phyloP scores from a whole-genome alignment of 1,284 basidiomycete genomes.

The Trichosporon asahii region DNA sequence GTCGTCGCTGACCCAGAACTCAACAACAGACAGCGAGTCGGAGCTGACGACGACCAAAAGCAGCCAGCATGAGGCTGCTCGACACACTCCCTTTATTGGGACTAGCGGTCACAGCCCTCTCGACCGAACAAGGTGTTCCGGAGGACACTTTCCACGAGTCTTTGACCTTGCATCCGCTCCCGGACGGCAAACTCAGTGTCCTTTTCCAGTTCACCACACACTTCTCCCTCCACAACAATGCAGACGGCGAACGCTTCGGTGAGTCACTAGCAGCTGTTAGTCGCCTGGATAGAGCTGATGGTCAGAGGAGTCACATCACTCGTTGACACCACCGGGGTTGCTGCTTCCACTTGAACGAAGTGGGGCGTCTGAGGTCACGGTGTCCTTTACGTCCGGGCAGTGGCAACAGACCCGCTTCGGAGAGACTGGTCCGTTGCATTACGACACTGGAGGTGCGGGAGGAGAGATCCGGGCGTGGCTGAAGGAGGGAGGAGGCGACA shows the following conservation, averaged over 20 bases:
- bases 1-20: not conserved
- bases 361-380: slow-evolving; percentile 77
- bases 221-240: slow-evolving; percentile 41
- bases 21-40: not conserved
- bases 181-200: slow-evolving; percentile 78
- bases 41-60: not conserved
- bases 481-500: slow-evolving; percentile 42
- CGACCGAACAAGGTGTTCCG: not conserved
- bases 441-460: slow-evolving; percentile 71
- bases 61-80: slow-evolving; percentile 14
- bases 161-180: slow-evolving; percentile 68
- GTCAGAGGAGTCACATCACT: slow-evolving; percentile 69
- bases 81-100: slow-evolving; percentile 15
- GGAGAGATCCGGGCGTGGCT: slow-evolving; percentile 90
- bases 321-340: slow-evolving; percentile 76
- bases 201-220: slow-evolving; percentile 78
- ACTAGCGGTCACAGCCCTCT: not conserved
- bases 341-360: slow-evolving; percentile 81
- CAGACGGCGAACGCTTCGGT: slow-evolving; percentile 8
- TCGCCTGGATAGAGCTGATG: slow-evolving; percentile 12
- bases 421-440: slow-evolving; percentile 57
- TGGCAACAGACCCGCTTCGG: slow-evolving; percentile 89
- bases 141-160: slow-evolving; percentile 57
- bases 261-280: not conserved
- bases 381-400: slow-evolving; percentile 81